Base-by-base conservation (phyloP, 768 basidiomycete species). In the Tylopilus intermedius region DNA sequence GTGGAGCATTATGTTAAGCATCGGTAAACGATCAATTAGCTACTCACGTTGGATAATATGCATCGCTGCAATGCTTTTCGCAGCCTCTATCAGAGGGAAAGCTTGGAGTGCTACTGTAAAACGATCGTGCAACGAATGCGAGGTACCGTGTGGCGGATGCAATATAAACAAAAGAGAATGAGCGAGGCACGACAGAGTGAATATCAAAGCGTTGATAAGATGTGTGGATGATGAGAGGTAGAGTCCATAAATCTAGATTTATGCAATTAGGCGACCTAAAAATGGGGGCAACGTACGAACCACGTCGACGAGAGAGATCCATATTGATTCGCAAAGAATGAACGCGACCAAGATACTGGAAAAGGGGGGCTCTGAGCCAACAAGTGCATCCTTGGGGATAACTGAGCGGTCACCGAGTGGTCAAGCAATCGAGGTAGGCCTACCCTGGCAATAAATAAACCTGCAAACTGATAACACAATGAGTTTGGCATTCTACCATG, bases 371-470 rank as follows among this genome's bases (percentile, higher is more conserved):
- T 27, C 45, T 8, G 50, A 47, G 21, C 58, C 45, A 24, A 61
- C 53, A 43, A 71, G 44, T 14, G 62, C 64, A 40, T 50, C 45
- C 56, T 66, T 41, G 14, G 50, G 57, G 27, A n/a, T 15, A 45
- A 24, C 22, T 58, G 26, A 39, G 43, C 32, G 1, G n/a, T 38
- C 30, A 38, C 44, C 14, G 5, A 33, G 33, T 14, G 13, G 15
- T 42, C 32, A 30, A 15, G 37, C 15, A 18, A 14, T 42, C 30
- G 45, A 24, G 41, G 47, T 32, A 47, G 18, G 18, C 60, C 53
- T 47, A 67, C 67, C 48, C 63, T 62, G 7, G 61, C 45, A 30
- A 73, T 65, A 47, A 67, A 63, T 27, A 68, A 58, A 13, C 74
- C 73, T 55, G 66, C 60, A 53, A 67, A 61, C 68, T 74, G 48